These are phyloP conservation scores for Piromyces sp. DNA, from an alignment of 192 early-diverging fungal genomes.

Conservation along the genomic window DNA sequence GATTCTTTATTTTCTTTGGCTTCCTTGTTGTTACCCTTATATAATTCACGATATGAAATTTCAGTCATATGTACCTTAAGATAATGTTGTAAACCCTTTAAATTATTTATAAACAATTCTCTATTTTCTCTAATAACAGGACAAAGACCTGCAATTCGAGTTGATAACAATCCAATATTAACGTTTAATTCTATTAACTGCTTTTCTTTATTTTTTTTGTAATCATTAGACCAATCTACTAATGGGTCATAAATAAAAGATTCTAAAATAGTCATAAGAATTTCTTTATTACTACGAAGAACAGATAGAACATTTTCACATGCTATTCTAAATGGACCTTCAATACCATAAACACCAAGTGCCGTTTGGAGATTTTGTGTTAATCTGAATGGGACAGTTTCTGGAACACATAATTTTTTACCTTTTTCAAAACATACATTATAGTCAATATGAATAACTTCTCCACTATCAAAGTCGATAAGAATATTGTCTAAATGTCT, in stretches of 20 bases:
- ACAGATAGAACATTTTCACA: slow-evolving; percentile 14
- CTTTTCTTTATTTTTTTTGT: slow-evolving; percentile 5
- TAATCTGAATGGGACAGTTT: slow-evolving; percentile 59
- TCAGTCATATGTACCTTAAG: not conserved
- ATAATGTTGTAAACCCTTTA: not conserved
- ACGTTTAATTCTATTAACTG: slow-evolving; percentile 17
- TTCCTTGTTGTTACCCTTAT: not conserved
- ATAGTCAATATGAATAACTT: slow-evolving; percentile 55
- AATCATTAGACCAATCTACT: slow-evolving; percentile 26
- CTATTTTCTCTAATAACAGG: slow-evolving; percentile 6
- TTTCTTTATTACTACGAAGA: slow-evolving; percentile 18
- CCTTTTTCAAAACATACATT: slow-evolving; percentile 64
- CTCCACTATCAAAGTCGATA: slow-evolving; percentile 20
- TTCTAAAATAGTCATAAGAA: slow-evolving; percentile 27
- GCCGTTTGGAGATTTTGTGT: slow-evolving; percentile 12
- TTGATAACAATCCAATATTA: slow-evolving; percentile 16
- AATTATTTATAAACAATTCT: slow-evolving; percentile 4
- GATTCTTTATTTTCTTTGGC: not conserved
- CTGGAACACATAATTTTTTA: slow-evolving; percentile 35
- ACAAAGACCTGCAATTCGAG: slow-evolving; percentile 3
- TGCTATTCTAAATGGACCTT: slow-evolving; percentile 21
- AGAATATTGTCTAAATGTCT: slow-evolving; percentile 62
- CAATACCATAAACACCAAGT: slow-evolving; percentile 17
- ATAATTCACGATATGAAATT: slow-evolving; percentile 1
- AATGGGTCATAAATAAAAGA: slow-evolving; percentile 36